Percentiles rank a stretch among this genome's conserved stretches.
Evolutionary conservation across 192 early-diverging fungal species (phyloP).

Genomic region (Dissophora ornata): DNA sequence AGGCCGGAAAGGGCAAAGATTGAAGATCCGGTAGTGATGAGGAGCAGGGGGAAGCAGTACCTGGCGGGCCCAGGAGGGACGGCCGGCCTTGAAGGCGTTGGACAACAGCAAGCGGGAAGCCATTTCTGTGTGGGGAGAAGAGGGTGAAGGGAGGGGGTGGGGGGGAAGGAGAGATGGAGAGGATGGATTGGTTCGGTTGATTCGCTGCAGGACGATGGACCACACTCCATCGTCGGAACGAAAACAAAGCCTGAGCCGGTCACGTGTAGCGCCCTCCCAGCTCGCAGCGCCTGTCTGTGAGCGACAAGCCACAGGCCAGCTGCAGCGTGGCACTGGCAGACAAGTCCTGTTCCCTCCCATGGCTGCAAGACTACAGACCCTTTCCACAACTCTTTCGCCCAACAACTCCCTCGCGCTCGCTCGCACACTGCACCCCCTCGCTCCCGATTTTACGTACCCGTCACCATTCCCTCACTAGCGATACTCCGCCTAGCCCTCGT

Average conservation of each 20-base stretch:
- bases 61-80: conserved; percentile 53
- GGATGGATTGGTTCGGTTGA: neutral
- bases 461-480: conserved; percentile 12
- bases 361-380: too few relatives aligned
- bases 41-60: conserved; percentile 8
- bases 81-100: conserved; percentile 51
- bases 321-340: too few relatives aligned
- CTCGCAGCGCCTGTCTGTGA: too few relatives aligned
- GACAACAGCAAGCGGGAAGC: conserved; percentile 37
- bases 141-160: neutral
- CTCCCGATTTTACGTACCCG: too few relatives aligned
- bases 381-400: neutral
- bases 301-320: too few relatives aligned
- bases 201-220: too few relatives aligned
- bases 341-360: too few relatives aligned
- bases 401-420: neutral
- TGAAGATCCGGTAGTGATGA: neutral
- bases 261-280: too few relatives aligned
- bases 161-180: neutral
- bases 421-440: too few relatives aligned
- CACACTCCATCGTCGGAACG: neutral
- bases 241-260: too few relatives aligned
- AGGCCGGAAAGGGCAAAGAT: too few relatives aligned
- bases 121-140: conserved; percentile 12
- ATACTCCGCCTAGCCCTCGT: conserved; percentile 2